Percentiles rank a stretch among this genome's conserved stretches.
Conservation (phyloP, 164 flowering plant species). For the Stephania yunnanensis region DNA sequence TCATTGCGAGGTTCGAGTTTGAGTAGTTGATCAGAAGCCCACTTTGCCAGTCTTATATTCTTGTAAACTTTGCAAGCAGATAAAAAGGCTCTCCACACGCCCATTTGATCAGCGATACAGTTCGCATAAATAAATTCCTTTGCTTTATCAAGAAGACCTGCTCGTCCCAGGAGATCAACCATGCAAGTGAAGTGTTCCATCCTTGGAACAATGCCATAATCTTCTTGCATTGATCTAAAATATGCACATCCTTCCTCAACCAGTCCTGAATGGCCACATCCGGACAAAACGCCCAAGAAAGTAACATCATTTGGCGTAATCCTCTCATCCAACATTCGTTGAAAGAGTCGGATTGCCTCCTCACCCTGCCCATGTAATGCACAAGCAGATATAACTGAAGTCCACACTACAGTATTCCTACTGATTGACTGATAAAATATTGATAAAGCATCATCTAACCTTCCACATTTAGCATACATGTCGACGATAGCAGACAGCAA, state of each 20-base stretch:
- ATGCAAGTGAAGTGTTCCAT: conserved; percentile 64
- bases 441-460: conserved; percentile 41
- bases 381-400: conserved; percentile 52
- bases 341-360: conserved; percentile 46
- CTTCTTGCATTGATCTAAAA: conserved; percentile 53
- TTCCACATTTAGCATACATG: conserved; percentile 76
- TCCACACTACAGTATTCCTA: conserved; percentile 52
- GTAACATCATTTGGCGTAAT: conserved; percentile 55
- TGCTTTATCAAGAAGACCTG: conserved; percentile 47
- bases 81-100: conserved; percentile 60
- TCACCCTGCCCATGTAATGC: conserved; percentile 54
- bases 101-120: conserved; percentile 26
- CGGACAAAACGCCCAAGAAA: conserved; percentile 55
- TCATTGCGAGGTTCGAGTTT: conserved; percentile 37
- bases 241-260: conserved; percentile 48
- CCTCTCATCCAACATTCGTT: conserved; percentile 47
- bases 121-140: conserved; percentile 45
- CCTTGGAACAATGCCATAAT: conserved; percentile 40
- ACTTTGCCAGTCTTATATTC: conserved; percentile 39
- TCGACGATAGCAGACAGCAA: conserved; percentile 47
- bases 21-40: conserved; percentile 38
- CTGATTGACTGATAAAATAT: conserved; percentile 28
- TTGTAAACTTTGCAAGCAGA: conserved; percentile 62
- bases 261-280: conserved; percentile 69
- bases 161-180: conserved; percentile 74